Evolutionary conservation across 306 rosid genomes (phyloP), one percentile per base, ranked within the genome.

Genomic region (Cucurbita pepo): DNA sequence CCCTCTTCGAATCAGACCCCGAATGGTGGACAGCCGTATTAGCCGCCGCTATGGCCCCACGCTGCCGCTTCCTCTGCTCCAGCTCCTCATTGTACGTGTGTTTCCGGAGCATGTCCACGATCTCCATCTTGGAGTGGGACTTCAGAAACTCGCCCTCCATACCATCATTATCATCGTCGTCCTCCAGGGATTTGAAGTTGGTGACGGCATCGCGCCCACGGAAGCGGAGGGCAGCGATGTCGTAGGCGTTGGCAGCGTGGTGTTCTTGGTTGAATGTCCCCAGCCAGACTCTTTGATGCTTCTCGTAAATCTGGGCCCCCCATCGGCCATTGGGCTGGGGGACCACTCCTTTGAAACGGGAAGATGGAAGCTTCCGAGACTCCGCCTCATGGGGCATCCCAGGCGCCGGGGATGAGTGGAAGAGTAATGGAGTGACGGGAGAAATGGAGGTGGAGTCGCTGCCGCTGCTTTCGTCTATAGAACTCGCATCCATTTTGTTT

Each of bases 391-490:
- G 34, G 34, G 34, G 34, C 80, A 84, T 10, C 87, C 92, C 78
- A 86, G 80, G 8, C 84, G 83, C 12, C 59, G 77, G 83, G 34
- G 86, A 62, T 10, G 82, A 63, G 16, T 64, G 21, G 37, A 37
- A 44, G 6, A 66, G 55, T 14, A 44, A 21, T 14, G 78, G 76
- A 1, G 77, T 55, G 0, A 64, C 13, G 5, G 86, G 86, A 0
- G 88, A 80, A 25, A 77, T 70, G 40, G 89, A 78, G 6, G 82
- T 71, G 22, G 97, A 85, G 19, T 94, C 98, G 11, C 88, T 91
- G 21, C 88, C 82, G 38, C 89, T 86, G 79, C 97, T 91, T 64
- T 89, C 97, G 0, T 89, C 99, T 54, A 74, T 84, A 79, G 84
- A 81, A 75, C 94, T 90, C 62, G 81, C 84, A 40, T 94, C 97